Conservation (phyloP, 257 asterid genomes). For the Nicotiana knightiana region DNA sequence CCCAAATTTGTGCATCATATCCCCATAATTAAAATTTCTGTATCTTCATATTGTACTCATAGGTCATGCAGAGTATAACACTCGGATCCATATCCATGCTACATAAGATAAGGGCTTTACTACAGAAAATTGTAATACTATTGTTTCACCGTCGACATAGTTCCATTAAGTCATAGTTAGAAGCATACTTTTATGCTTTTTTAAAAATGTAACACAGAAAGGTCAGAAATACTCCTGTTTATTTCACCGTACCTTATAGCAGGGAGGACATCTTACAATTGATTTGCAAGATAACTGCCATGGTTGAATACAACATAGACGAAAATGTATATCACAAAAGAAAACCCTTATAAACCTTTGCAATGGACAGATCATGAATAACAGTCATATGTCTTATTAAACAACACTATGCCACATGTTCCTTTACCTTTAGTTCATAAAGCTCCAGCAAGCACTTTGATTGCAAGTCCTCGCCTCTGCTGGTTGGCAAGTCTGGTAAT, state of each 20-base stretch:
- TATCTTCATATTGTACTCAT: not conserved
- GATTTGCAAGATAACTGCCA: not conserved
- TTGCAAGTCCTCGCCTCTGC: slow-evolving; percentile 96
- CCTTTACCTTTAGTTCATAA: slow-evolving; percentile 85
- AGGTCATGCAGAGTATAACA: not conserved
- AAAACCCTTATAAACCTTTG: not conserved
- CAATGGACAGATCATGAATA: not conserved
- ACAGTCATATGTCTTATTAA: not conserved
- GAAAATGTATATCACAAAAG: not conserved
- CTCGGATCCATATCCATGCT: not conserved
- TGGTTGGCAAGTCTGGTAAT: slow-evolving; percentile 75
- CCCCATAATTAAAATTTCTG: not conserved
- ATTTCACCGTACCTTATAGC: not conserved
- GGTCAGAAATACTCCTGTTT: not conserved
- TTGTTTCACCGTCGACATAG: not conserved
- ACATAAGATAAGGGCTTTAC: not conserved
- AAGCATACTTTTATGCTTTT: not conserved
- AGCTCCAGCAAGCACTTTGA: slow-evolving; percentile 95
- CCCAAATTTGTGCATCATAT: not conserved
- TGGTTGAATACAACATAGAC: not conserved
- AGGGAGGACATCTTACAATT: not conserved
- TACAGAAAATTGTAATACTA: not conserved
- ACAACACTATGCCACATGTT: not conserved
- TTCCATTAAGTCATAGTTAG: not conserved
- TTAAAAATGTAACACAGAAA: not conserved